phyloP scores from a whole-genome alignment of 1,284 basidiomycete genomes.

The Termitomyces sp. region DNA sequence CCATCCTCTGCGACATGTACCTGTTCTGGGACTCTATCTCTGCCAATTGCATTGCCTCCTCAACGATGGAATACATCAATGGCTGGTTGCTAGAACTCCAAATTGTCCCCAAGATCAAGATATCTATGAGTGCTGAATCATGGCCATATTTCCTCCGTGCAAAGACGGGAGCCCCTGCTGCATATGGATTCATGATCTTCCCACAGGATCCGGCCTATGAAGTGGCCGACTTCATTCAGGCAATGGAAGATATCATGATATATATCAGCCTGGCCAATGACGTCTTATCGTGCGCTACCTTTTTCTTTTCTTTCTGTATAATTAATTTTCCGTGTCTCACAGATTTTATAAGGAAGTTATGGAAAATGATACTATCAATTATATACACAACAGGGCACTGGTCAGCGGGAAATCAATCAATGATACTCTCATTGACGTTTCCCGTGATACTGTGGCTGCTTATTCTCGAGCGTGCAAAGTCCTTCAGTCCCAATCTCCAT shows the following conservation, averaged over 20 bases:
- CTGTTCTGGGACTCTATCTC: neutral
- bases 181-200: neutral
- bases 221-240: neutral
- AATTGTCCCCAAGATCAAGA: neutral
- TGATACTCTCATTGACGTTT: neutral
- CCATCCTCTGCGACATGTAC: neutral
- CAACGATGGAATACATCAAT: neutral
- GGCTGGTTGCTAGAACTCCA: neutral
- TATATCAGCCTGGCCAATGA: neutral
- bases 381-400: neutral
- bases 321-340: neutral
- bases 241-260: neutral
- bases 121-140: neutral
- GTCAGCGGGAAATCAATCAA: neutral
- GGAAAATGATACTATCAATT: neutral
- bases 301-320: neutral
- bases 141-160: neutral
- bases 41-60: neutral
- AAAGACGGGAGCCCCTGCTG: neutral
- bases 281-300: neutral
- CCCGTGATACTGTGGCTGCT: neutral
- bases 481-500: neutral
- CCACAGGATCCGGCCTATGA: neutral
- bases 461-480: neutral
- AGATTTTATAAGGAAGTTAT: neutral